Base-by-base conservation (phyloP, 495 filamentous ascomycete genomes). In the Penicillium ucsense region DNA sequence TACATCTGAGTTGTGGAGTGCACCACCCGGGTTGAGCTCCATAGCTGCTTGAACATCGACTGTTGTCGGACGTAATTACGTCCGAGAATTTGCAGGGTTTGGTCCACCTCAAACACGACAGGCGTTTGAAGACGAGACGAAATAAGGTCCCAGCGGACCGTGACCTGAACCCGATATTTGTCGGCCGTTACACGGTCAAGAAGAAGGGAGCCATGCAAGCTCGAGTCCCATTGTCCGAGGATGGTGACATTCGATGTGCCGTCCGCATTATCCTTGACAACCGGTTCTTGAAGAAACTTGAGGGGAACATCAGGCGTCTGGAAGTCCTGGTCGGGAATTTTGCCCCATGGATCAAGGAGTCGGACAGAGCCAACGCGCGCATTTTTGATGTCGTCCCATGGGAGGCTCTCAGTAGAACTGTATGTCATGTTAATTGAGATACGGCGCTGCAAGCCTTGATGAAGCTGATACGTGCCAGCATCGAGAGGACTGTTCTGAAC, bases 191-290 rank as follows among this genome's bases (percentile, higher is more conserved):
- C 83, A 12, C 89, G 80, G 60, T 97, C 89, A 7, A 99, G 81
- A 7, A 96, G 73, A 27, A 92, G 74, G 11, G 92, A 99, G 47
- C 79, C 81, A 60, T 99, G 92, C 49, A 91, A 75, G 57, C 87
- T 91, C 0, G 94, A 97, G 62, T 97, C 94, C 92, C 92, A 99
- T 60, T 97, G 92, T 6, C 85, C 89, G 7, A 83, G 66, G 20
- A 97, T 71, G 2, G 84, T 89, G 43, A 94, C 78, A 60, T 85
- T 85, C n/a, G 84, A 86, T 2, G 91, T 96, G 31, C 92, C 92
- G 60, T 97, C 90, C 4, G 86, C 78, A 65, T 95, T 91, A 36
- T 82, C 78, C 48, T 82, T 83, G 47, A 94, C 77, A 41, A 76
- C 73, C 3, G 92, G 89, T 38, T 84, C 81, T 41, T 82, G 76